Evolutionary conservation across 768 basidiomycete genomes (phyloP).

Genomic region (Fibroporia radiculosa): DNA sequence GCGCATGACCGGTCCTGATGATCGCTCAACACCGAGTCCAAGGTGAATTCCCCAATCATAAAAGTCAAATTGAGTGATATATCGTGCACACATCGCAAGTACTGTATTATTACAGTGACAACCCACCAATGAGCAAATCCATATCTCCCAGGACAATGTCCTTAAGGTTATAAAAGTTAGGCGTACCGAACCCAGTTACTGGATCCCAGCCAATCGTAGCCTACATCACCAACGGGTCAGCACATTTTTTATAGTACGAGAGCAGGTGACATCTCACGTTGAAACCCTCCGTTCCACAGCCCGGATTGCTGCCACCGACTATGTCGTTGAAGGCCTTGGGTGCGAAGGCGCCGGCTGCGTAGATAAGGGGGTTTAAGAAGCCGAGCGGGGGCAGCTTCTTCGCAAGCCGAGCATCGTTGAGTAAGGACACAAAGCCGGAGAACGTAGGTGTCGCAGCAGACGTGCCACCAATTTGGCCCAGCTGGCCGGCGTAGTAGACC

Average conservation of each 20-base stretch:
- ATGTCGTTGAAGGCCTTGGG: slow-evolving; percentile 28
- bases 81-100: too few species aligned
- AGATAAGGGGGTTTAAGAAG: slow-evolving; percentile 32
- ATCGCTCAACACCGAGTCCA: too few species aligned
- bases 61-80: too few species aligned
- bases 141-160: slow-evolving; percentile 3
- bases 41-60: too few species aligned
- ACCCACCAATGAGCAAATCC: not conserved
- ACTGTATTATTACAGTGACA: too few species aligned
- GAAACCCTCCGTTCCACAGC: slow-evolving; percentile 31
- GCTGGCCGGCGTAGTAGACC: slow-evolving; percentile 35
- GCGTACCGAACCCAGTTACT: slow-evolving; percentile 17
- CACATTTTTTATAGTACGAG: not conserved
- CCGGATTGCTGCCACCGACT: slow-evolving; percentile 28
- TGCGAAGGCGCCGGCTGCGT: slow-evolving; percentile 13
- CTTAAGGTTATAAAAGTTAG: slow-evolving; percentile 13
- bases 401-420: slow-evolving; percentile 31
- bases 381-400: slow-evolving; percentile 25
- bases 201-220: slow-evolving; percentile 30
- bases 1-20: too few species aligned
- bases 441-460: slow-evolving; percentile 61
- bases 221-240: slow-evolving; percentile 7
- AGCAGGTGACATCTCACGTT: slow-evolving; percentile 17
- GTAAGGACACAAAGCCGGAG: slow-evolving; percentile 51
- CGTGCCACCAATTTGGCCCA: slow-evolving; percentile 47